Base-by-base conservation (phyloP, 768 basidiomycete genomes). In the Naganishia antarctica region DNA sequence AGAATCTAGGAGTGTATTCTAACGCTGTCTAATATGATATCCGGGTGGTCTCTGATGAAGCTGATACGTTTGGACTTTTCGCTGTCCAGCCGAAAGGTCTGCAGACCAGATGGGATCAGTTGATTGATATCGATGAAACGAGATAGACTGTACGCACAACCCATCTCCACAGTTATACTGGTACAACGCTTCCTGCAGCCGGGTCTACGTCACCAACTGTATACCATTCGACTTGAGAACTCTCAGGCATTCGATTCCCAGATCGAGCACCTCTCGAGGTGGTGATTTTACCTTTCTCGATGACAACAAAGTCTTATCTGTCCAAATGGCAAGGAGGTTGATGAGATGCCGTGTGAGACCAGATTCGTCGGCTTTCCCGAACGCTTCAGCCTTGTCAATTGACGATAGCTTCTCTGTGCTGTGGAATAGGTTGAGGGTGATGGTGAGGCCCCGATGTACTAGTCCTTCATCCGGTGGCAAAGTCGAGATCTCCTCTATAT, bases 371-470 rank as follows among this genome's bases (percentile, higher is more conserved):
- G 82, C 83, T 68, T 84, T 83, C 26, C 81, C 77, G 18, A 79
- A 78, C 18, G 59, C 59, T 25, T 29, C 29, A 23, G 46, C 46
- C 25, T 46, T 60, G 25, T 60, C 59, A 2, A 5, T 7, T 31
- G 45, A 26, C 16, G 73, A 70, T 63, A 82, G 80, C 5, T 31
- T 34, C 23, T 80, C 71, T 11, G 84, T 75, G 63, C 81, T 83
- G 16, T 79, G 66, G 81, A 80, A 76, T 44, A 92, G 74, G 71
- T 90, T 91, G 40, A 81, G 79, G 25, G 87, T 78, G 71, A 87
- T 88, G n/a, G 90, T 82, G 0, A 88, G 82, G 0, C 86, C 90
- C 28, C 92, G 85, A 73, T 91, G 87, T 12, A 87, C 81, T 43
- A 91, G 81, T 11, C 87, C 88, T 0, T 83, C 80, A 57, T 78